Base-by-base conservation (phyloP, 352 stramenopile genomes). In the Phytophthora melonis region DNA sequence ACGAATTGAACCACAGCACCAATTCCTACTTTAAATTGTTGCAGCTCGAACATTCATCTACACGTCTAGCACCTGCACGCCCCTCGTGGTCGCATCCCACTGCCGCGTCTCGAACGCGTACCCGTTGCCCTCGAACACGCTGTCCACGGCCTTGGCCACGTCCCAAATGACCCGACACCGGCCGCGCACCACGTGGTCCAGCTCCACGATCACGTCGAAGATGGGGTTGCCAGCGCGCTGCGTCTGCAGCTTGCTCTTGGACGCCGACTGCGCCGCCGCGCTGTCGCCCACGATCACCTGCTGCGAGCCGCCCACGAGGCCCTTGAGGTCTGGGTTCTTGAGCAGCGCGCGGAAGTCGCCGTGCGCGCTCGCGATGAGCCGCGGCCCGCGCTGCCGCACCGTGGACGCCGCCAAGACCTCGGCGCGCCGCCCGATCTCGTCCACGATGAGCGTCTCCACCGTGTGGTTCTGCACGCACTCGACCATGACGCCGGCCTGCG, bases 391-490 rank as follows among this genome's bases (percentile, higher is more conserved):
- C 71, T 96, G 78, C 10, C 87, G 87, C 60, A 82, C 79, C 8
- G 87, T 95, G 13, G 74, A 81, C 23, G 88, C 86, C 30, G 88
- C 82, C 61, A 89, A 75, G 19, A 97, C 92, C 57, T 98, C 93
- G 18, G 71, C 81, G 10, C 83, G 84, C 32, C 90, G 79, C 43
- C 90, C 88, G 68, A 98, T 95, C 70, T 98, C 92, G 75, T 98
- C 93, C 54, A 98, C 85, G 32, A 98, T 87, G 49, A 98, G 83
- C 25, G 87, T 93, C 59, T 91, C 65, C 18, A 96, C 92, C 9
- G 90, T 97, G 75, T 98, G 89, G 71, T 98, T 97, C 66, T 98
- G 91, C 25, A 97, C 87, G 58, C 85, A 94, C 80, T 98, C 92
- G 53, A 96, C 80, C 92, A 98, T 98, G 3, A 96, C 82, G 19